A percentile compares a stretch with the other conserved stretches of the same genome.
Conservation (phyloP, 2,329 filamentous ascomycete genomes). For the Cytospora mali region DNA sequence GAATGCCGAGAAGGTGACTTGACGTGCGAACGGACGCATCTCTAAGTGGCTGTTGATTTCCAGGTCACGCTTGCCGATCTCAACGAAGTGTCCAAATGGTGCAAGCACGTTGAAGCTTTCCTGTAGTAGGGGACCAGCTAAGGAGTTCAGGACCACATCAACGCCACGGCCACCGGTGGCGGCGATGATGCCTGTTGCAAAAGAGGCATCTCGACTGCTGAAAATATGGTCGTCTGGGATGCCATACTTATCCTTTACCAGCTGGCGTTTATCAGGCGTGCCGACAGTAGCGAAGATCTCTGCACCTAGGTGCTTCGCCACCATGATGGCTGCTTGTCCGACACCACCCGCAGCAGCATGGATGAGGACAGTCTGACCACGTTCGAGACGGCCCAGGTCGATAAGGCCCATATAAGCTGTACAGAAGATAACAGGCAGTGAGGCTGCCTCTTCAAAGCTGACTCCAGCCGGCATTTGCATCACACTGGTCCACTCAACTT, state of each 20-base stretch:
- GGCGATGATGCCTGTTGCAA: constrained; percentile 32
- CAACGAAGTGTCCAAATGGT: constrained; percentile 38
- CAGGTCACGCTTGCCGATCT: constrained; percentile 39
- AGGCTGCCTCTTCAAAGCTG: constrained; percentile 23
- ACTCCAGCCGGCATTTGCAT: constrained; percentile 29
- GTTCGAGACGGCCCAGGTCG: constrained; percentile 28
- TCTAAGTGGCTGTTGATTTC: constrained; percentile 38
- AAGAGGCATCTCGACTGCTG: constrained; percentile 33
- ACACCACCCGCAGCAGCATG: constrained; percentile 31
- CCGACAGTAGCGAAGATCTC: constrained; percentile 38
- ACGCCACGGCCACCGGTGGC: constrained; percentile 33
- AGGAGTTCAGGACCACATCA: constrained; percentile 43
- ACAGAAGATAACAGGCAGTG: constrained; percentile 31
- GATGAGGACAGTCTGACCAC: constrained; percentile 32
- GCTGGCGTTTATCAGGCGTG: constrained; percentile 33
- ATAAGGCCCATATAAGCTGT: constrained; percentile 34
- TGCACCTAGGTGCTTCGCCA: constrained; percentile 21
- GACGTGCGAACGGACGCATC: constrained; percentile 45
- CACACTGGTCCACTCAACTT: constrained; percentile 13
- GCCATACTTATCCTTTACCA: constrained; percentile 33
- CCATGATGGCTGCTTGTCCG: constrained; percentile 8
- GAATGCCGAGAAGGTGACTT: constrained; percentile 24
- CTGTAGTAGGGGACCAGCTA: constrained; percentile 44
- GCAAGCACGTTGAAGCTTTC: constrained; percentile 48
- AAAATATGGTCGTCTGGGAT: constrained; percentile 37